Evolutionary conservation across 192 early-diverging fungal genomes (phyloP).

Genomic region (Coemansia sp.): DNA sequence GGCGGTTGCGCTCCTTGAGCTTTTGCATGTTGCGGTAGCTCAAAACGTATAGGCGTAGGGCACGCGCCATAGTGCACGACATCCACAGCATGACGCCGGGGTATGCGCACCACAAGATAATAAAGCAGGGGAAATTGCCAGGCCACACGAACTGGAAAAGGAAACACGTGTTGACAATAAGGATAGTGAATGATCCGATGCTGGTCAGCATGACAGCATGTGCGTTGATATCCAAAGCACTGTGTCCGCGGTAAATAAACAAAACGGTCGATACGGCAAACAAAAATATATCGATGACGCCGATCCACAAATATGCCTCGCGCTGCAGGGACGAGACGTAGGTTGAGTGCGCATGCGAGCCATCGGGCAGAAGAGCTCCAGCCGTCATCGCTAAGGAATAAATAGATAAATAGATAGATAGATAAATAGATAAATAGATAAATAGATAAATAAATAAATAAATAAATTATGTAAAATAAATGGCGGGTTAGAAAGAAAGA

Average conservation of each 20-base stretch:
- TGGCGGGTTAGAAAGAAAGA: too few species aligned
- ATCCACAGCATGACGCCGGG: slow-evolving; percentile 58
- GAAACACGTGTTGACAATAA: slow-evolving; percentile 55
- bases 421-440: background rate
- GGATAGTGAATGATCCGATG: slow-evolving; percentile 49
- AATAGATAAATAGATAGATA: background rate
- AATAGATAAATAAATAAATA: background rate
- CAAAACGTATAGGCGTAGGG: slow-evolving; percentile 53
- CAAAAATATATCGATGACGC: slow-evolving; percentile 47
- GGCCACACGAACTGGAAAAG: slow-evolving; percentile 58
- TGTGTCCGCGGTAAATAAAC: slow-evolving; percentile 54
- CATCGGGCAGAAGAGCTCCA: slow-evolving; percentile 34
- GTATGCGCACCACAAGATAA: slow-evolving; percentile 55
- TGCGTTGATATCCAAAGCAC: slow-evolving; percentile 46
- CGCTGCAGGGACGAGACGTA: slow-evolving; percentile 21
- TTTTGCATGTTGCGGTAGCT: slow-evolving; percentile 55
- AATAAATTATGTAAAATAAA: background rate
- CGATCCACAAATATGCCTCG: slow-evolving; percentile 51
- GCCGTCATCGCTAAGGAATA: background rate
- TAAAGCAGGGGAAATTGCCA: slow-evolving; percentile 55
- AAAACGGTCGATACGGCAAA: slow-evolving; percentile 42
- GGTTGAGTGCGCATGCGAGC: slow-evolving; percentile 33
- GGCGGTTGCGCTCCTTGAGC: slow-evolving; percentile 53
- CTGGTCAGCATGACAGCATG: slow-evolving; percentile 54
- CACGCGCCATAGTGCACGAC: slow-evolving; percentile 53